Conservation (phyloP, 1,284 basidiomycete genomes). For the Ganoderma sp. region DNA sequence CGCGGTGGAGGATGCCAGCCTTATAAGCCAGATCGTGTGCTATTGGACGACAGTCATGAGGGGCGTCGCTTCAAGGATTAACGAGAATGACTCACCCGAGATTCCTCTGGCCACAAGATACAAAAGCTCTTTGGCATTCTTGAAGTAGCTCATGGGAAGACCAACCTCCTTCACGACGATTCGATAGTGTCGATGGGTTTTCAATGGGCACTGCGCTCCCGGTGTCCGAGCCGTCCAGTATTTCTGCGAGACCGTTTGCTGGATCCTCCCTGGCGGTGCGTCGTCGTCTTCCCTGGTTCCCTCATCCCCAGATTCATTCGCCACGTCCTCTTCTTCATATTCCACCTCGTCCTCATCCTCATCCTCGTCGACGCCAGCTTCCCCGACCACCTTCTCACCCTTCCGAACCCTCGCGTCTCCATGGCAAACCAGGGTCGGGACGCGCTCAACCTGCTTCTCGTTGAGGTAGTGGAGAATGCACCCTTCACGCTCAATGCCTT, state of each 20-base stretch:
- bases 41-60: background rate
- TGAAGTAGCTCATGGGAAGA: slow-evolving; percentile 20
- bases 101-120: background rate
- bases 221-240: slow-evolving; percentile 9
- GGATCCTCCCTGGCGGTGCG: too few relatives aligned
- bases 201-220: slow-evolving; percentile 4
- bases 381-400: too few relatives aligned
- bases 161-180: slow-evolving; percentile 33
- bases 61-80: background rate
- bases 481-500: slow-evolving; percentile 10
- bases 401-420: too few relatives aligned
- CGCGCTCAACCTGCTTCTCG: too few relatives aligned
- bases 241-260: slow-evolving; percentile 5
- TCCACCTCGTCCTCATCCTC: too few relatives aligned
- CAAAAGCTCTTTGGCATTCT: slow-evolving; percentile 5
- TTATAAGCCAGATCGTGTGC: slow-evolving; percentile 22
- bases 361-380: too few relatives aligned
- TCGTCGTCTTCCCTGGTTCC: too few relatives aligned
- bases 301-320: background rate
- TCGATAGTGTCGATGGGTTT: slow-evolving; percentile 21
- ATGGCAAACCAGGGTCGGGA: too few relatives aligned
- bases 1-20: slow-evolving; percentile 19
- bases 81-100: background rate
- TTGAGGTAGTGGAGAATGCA: too few relatives aligned
- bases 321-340: background rate